Evolutionary conservation across 306 rosid species (phyloP).

Genomic region (Purshia tridentata): DNA sequence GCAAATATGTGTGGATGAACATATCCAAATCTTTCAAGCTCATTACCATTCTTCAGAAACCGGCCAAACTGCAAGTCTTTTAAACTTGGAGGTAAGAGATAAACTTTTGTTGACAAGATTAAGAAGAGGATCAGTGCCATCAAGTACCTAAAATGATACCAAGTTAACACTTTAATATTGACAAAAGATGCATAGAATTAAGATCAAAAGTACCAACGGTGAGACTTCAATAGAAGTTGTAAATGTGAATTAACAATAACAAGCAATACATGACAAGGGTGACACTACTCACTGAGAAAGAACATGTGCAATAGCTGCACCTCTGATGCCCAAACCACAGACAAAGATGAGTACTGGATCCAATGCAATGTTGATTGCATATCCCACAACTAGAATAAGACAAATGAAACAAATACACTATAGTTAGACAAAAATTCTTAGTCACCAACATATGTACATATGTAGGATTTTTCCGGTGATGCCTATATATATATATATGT

Average conservation of each 20-base stretch:
- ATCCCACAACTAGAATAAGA: constrained; percentile 55
- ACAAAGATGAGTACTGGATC: constrained; percentile 84
- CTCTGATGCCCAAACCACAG: constrained; percentile 68
- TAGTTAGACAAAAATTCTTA: neutral
- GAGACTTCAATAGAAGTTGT: neutral
- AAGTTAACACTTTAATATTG: too few species aligned
- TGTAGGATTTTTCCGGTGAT: too few species aligned
- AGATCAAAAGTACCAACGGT: neutral
- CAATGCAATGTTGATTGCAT: constrained; percentile 59
- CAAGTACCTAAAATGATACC: constrained; percentile 55
- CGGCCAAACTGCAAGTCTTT: constrained; percentile 74
- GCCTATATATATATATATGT: too few species aligned
- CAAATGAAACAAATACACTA: constrained; percentile 12
- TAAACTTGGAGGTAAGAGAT: constrained; percentile 72
- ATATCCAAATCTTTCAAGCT: too few species aligned
- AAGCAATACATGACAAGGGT: neutral
- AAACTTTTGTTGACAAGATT: constrained; percentile 57
- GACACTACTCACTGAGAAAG: constrained; percentile 76
- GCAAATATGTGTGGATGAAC: too few species aligned
- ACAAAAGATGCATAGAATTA: neutral
- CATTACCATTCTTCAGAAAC: constrained; percentile 77
- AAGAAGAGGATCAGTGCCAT: constrained; percentile 62
- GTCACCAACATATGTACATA: too few species aligned
- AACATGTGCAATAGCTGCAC: constrained; percentile 96
- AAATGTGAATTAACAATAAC: neutral